Evolutionary conservation across 371 early-diverging fungal species (phyloP).

Genomic region (Mortierella sp.): DNA sequence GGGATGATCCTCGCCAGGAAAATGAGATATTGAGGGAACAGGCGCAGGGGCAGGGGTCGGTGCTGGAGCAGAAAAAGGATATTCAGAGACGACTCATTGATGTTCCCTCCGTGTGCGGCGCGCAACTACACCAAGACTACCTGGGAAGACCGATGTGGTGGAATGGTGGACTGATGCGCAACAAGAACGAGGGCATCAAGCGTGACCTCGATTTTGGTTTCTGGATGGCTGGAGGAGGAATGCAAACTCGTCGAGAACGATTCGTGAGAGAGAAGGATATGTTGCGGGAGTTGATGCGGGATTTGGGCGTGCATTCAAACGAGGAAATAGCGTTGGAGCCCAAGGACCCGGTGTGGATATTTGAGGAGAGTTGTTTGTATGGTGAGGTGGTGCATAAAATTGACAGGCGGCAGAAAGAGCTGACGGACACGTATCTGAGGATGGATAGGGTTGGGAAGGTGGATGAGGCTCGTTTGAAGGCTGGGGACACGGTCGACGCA

Average conservation of each 20-base stretch:
- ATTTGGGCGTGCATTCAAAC: slow-evolving; percentile 6
- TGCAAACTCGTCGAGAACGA: slow-evolving; percentile 18
- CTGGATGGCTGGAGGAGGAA: slow-evolving; percentile 31
- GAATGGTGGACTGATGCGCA: slow-evolving; percentile 63
- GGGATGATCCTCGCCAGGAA: no score
- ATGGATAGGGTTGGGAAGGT: slow-evolving; percentile 14
- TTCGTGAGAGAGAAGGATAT: slow-evolving; percentile 3
- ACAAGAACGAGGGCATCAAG: slow-evolving; percentile 58
- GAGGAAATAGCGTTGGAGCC: slow-evolving; percentile 3
- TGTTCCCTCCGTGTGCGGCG: slow-evolving; percentile 60
- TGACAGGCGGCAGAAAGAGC: neutral
- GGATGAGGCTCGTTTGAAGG: neutral
- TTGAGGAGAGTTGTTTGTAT: slow-evolving; percentile 14
- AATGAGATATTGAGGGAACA: neutral
- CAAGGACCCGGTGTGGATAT: slow-evolving; percentile 17
- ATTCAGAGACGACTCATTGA: neutral
- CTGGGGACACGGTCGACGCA: neutral
- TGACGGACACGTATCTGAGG: slow-evolving; percentile 16
- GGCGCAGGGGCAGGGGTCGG: neutral
- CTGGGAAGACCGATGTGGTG: slow-evolving; percentile 61
- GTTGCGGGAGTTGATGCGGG: slow-evolving; percentile 10
- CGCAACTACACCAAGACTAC: slow-evolving; percentile 60
- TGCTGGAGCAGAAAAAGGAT: neutral
- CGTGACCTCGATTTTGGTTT: slow-evolving; percentile 53
- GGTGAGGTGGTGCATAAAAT: slow-evolving; percentile 10